Percentiles rank a stretch among this genome's conserved stretches.
Evolutionary conservation across 441 rosid species (phyloP).

Genomic region (Erysimum cheiri): DNA sequence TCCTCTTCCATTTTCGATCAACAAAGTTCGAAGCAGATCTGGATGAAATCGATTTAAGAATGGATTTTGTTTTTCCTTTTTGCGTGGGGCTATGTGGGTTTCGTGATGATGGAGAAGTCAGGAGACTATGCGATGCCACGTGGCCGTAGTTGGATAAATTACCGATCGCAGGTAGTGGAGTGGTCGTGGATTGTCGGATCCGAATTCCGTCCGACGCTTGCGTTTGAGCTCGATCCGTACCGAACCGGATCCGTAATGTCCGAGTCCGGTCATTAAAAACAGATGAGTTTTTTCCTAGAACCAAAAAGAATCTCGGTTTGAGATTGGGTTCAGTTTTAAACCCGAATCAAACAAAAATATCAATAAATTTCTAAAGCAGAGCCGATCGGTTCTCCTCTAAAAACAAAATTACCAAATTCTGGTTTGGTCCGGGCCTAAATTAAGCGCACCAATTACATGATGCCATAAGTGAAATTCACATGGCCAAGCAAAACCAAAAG

Average conservation of each 20-base stretch:
- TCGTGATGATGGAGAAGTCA: constrained; percentile 30
- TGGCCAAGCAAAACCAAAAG: neutral
- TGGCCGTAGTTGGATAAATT: constrained; percentile 32
- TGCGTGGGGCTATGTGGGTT: constrained; percentile 36
- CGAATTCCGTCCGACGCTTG: neutral
- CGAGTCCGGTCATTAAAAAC: neutral
- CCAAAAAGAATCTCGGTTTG: neutral
- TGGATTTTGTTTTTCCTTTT: constrained; percentile 18
- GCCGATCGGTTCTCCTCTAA: neutral
- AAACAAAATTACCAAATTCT: neutral
- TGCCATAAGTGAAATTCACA: neutral
- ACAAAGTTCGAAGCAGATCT: constrained; percentile 45
- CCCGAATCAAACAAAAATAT: neutral
- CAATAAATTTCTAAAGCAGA: neutral
- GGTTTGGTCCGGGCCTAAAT: neutral
- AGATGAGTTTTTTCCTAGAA: neutral
- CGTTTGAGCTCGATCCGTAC: neutral
- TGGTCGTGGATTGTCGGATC: constrained; percentile 36
- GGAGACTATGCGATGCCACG: constrained; percentile 49
- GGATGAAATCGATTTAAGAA: constrained; percentile 25
- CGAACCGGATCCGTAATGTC: constrained; percentile 18
- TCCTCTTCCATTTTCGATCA: constrained; percentile 68
- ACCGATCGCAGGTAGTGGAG: constrained; percentile 29
- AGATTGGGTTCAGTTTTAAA: neutral
- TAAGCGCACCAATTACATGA: neutral